A percentile compares a stretch with the other conserved stretches of the same genome.
These are phyloP conservation scores for Articulospora tetracladia DNA, from an alignment of 495 filamentous ascomycete species.

Conservation along the genomic window DNA sequence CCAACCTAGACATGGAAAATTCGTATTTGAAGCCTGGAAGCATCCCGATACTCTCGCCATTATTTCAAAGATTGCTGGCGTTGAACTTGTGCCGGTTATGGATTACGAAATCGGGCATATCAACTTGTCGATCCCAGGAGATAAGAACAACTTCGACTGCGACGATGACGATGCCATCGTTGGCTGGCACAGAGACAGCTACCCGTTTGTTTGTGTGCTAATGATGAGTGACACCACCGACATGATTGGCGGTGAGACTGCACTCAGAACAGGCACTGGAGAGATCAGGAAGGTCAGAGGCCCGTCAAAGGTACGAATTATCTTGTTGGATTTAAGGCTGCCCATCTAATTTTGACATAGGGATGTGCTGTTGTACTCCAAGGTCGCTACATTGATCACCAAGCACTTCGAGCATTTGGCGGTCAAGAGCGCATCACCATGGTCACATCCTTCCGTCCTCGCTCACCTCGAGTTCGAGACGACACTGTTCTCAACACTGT, in stretches of 20 bases:
- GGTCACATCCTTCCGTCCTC: constrained; percentile 69
- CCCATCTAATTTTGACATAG: constrained; percentile 31
- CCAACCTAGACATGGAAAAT: constrained; percentile 51
- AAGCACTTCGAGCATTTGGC: constrained; percentile 61
- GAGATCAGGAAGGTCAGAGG: constrained; percentile 66
- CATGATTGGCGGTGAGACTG: constrained; percentile 74
- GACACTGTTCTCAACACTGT: constrained; percentile 66
- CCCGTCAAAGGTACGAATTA: constrained; percentile 42
- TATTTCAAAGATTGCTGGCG: constrained; percentile 69
- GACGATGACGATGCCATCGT: constrained; percentile 61
- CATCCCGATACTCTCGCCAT: constrained; percentile 58
- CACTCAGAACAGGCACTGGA: constrained; percentile 54
- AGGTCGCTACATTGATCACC: constrained; percentile 69
- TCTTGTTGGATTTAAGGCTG: neutral
- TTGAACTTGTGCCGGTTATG: constrained; percentile 66
- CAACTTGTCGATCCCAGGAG: constrained; percentile 58
- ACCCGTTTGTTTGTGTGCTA: constrained; percentile 73
- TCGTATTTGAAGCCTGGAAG: constrained; percentile 69
- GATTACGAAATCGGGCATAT: constrained; percentile 73
- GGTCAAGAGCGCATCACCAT: constrained; percentile 65
- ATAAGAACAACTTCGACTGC: constrained; percentile 42
- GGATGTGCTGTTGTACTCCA: constrained; percentile 66
- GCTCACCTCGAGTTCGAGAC: constrained; percentile 52
- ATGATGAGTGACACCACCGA: constrained; percentile 69
- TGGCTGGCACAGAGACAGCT: constrained; percentile 71